Conservation (phyloP, 331 rosid species). For the Malus hybrid region DNA sequence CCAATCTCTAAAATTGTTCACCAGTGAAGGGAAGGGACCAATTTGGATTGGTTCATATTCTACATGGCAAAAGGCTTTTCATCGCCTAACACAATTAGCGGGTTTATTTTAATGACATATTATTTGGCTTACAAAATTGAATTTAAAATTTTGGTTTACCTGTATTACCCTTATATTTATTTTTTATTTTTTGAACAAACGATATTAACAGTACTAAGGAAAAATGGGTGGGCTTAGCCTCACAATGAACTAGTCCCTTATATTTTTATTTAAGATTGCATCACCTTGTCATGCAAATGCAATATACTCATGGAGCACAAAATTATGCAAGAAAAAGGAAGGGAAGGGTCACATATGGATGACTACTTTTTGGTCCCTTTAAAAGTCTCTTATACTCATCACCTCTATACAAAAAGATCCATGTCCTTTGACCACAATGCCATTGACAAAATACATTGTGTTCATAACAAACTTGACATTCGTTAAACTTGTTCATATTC, state of each 20-base stretch:
- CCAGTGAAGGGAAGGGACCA: background rate
- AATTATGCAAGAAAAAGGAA: background rate
- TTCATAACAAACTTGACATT: too few species aligned
- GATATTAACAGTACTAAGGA: too few species aligned
- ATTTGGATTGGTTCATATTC: background rate
- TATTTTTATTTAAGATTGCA: too few species aligned
- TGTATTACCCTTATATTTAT: too few species aligned
- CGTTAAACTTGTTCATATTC: too few species aligned
- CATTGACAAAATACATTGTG: background rate
- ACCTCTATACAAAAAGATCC: background rate
- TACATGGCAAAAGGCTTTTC: background rate
- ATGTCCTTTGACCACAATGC: background rate
- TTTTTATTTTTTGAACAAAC: too few species aligned
- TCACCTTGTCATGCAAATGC: background rate
- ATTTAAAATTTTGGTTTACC: too few species aligned
- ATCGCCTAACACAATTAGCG: background rate
- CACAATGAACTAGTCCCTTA: too few species aligned
- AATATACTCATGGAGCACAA: too few species aligned
- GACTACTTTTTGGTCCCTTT: background rate
- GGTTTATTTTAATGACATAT: background rate
- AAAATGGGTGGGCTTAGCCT: accelerated
- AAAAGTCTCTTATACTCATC: background rate
- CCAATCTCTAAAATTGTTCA: background rate
- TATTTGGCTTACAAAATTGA: too few species aligned
- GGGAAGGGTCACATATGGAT: too few species aligned